Evolutionary conservation across 2,329 filamentous ascomycete species (phyloP), one percentile per base, ranked within the genome.

Genomic region (Colletotrichum tamarilloi): DNA sequence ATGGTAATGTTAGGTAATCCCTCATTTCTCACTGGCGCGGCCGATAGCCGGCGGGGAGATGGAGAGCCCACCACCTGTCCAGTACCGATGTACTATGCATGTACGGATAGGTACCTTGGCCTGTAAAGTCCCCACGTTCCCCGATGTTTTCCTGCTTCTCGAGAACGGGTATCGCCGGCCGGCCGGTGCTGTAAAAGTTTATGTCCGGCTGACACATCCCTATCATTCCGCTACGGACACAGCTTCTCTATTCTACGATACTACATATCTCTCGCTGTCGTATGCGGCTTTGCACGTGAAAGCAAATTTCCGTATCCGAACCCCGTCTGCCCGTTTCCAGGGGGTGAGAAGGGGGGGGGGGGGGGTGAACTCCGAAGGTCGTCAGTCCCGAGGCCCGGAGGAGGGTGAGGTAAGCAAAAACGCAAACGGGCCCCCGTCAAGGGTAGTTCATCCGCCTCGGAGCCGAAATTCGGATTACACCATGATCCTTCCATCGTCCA

Each of bases 1-100:
- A 12, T 42, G 14, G 57, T 62, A 35, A 42, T 70, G 67, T 65
- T 65, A 62, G 35, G 71, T 65, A 70, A 66, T 73, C 22, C 60
- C 55, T 38, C 59, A 19, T 52, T 24, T 57, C 5, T 57, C 19
- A 73, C 55, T 65, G 70, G 67, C 53, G 38, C 46, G 14, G 24
- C 30, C 28, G 62, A 30, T 32, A n/a, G 22, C 49, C 52, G 14
- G 7, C 63, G 28, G 35, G 49, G 52, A 56, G 49, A 53, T 24
- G 35, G 35, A 42, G 35, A 42, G 35, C 12, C 35, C 35, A 42
- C 35, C 35, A 14, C 12, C 52, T 24, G 49, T 26, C 3, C 30
- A 30, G 30, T 30, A 30, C 30, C 30, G 30, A 30, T 9, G 30
- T 30, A 26, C 26, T 5, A 30, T 30, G 28, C 9, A 8, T 30